A percentile compares a stretch with the other conserved stretches of the same genome.
Evolutionary conservation across 805 yeast genomes (phyloP).

Genomic region (Ogataea nitratoaversa): DNA sequence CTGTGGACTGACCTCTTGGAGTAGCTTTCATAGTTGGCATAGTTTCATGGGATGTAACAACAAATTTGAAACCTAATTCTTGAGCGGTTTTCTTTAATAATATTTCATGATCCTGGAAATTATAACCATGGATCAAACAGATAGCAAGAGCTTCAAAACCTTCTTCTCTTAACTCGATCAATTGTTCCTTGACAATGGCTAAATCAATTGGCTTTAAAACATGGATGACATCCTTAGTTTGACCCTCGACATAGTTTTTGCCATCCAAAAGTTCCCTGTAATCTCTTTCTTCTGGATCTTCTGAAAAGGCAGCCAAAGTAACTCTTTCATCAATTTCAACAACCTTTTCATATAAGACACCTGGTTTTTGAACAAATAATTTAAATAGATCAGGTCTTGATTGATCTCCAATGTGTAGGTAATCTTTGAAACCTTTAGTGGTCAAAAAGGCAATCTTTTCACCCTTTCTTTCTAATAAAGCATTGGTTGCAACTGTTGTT

Average conservation of each 20-base stretch:
- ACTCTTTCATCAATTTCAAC: constrained; percentile 88
- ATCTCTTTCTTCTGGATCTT: constrained; percentile 49
- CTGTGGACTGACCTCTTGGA: constrained; percentile 70
- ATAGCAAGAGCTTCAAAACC: constrained; percentile 33
- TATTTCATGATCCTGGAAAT: constrained; percentile 46
- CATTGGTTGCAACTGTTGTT: constrained; percentile 95
- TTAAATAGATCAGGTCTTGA: constrained; percentile 89
- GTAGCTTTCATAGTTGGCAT: constrained; percentile 78
- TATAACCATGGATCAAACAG: constrained; percentile 34
- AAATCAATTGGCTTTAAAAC: constrained; percentile 47
- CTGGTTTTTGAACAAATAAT: constrained; percentile 67
- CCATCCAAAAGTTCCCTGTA: constrained; percentile 25
- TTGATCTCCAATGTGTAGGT: constrained; percentile 82
- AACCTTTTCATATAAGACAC: constrained; percentile 68
- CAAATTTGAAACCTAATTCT: constrained; percentile 61
- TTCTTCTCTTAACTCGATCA: constrained; percentile 17
- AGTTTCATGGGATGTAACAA: constrained; percentile 63
- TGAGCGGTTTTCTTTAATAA: constrained; percentile 55
- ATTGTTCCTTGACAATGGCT: constrained; percentile 19
- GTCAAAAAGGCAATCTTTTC: constrained; percentile 81
- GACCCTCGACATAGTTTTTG: constrained; percentile 44
- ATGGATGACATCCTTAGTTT: constrained; percentile 64
- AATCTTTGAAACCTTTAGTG: constrained; percentile 87
- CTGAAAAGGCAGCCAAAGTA: constrained; percentile 74
- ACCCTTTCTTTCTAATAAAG: constrained; percentile 88